phyloP scores from a whole-genome alignment of 345 rosid genomes.

The Eutrema japonicum region DNA sequence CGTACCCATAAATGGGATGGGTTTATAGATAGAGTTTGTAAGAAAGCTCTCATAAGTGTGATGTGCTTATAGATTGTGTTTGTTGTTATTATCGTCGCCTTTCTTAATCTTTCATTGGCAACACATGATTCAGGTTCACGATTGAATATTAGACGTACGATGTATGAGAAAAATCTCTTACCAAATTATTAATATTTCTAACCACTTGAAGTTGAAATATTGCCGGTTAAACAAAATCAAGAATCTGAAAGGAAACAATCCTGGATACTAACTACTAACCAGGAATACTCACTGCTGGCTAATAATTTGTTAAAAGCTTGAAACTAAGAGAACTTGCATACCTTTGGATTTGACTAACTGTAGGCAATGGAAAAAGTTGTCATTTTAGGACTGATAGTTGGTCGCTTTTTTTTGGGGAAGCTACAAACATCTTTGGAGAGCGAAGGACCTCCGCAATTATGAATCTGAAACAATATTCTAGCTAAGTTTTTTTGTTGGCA shows the following conservation, averaged over 20 bases:
- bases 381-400: background rate
- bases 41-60: slow-evolving; percentile 26
- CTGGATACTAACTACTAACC: background rate
- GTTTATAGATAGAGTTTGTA: slow-evolving; percentile 34
- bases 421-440: too few relatives aligned
- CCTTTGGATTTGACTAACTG: background rate
- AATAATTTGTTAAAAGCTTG: background rate
- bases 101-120: slow-evolving; percentile 7
- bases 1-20: slow-evolving; percentile 36
- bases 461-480: background rate
- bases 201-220: background rate
- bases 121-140: slow-evolving; percentile 6
- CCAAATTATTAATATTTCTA: background rate
- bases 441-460: background rate
- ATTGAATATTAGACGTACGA: background rate
- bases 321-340: background rate
- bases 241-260: background rate
- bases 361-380: too few relatives aligned
- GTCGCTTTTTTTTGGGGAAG: too few relatives aligned
- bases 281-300: background rate
- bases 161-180: background rate
- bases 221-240: slow-evolving; percentile 8
- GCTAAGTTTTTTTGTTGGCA: background rate
- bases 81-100: slow-evolving; percentile 10
- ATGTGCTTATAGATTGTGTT: slow-evolving; percentile 22